A percentile compares a stretch with the other conserved stretches of the same genome.
phyloP scores from a whole-genome alignment of 257 asterid species.

The Solanum appendiculatum region DNA sequence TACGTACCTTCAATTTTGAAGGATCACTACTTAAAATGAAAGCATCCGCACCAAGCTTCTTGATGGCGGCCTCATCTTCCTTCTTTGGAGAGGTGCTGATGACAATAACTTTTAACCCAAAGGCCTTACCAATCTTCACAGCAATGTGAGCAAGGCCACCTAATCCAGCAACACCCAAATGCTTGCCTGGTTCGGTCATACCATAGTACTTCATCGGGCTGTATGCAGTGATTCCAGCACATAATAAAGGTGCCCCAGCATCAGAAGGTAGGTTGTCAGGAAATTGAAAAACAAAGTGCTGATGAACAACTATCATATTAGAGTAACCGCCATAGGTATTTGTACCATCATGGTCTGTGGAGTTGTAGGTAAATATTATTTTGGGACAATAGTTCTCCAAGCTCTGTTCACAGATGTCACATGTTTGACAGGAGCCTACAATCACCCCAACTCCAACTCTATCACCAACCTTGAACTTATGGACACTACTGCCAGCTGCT shows the following conservation, averaged over 20 bases:
- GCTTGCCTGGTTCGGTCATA: slow-evolving; percentile 49
- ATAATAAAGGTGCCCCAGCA: slow-evolving; percentile 49
- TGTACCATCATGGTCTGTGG: slow-evolving; percentile 35
- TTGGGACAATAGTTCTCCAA: slow-evolving; percentile 52
- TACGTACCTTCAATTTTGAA: slow-evolving; percentile 44
- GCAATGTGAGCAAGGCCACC: slow-evolving; percentile 78
- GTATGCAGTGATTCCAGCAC: slow-evolving; percentile 66
- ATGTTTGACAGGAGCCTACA: slow-evolving; percentile 44
- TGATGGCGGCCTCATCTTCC: slow-evolving; percentile 46
- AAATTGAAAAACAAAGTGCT: slow-evolving; percentile 38
- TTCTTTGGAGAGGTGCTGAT: slow-evolving; percentile 48
- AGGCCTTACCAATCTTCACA: slow-evolving; percentile 61
- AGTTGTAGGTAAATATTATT: slow-evolving; percentile 30
- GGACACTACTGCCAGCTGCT: slow-evolving; percentile 33
- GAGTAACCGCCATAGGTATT: slow-evolving; percentile 63
- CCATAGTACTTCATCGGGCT: slow-evolving; percentile 59
- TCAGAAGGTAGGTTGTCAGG: slow-evolving; percentile 47
- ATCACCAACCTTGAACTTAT: slow-evolving; percentile 42
- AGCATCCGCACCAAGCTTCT: slow-evolving; percentile 48
- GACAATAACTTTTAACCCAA: slow-evolving; percentile 57
- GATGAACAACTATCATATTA: slow-evolving; percentile 41
- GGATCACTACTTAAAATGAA: slow-evolving; percentile 40
- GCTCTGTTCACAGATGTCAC: slow-evolving; percentile 40
- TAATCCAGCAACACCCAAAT: slow-evolving; percentile 57
- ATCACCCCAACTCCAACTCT: slow-evolving; percentile 62